A percentile compares a stretch with the other conserved stretches of the same genome.
Evolutionary conservation across 768 basidiomycete genomes (phyloP).

Genomic region (Psilocybe azurescens): DNA sequence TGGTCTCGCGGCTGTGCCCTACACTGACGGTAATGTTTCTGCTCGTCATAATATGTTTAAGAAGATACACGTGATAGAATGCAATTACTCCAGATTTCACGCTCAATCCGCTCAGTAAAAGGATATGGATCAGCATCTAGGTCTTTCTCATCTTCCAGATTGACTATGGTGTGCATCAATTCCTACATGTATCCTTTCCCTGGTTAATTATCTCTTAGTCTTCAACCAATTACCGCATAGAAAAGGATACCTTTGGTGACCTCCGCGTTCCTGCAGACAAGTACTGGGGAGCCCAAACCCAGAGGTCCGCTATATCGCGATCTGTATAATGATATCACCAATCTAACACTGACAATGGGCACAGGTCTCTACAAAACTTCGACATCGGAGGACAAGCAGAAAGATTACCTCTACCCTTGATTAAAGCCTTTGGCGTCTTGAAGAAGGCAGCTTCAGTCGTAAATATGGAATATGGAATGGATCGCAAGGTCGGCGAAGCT

Average conservation of each 20-base stretch:
- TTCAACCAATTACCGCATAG: slow-evolving; percentile 67
- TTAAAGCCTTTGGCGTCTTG: slow-evolving; percentile 96
- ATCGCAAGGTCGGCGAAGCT: slow-evolving; percentile 83
- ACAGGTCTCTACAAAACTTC: slow-evolving; percentile 93
- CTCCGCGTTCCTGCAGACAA: slow-evolving; percentile 76
- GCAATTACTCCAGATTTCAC: slow-evolving; percentile 29
- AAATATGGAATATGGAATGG: slow-evolving; percentile 89
- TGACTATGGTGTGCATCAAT: slow-evolving; percentile 32
- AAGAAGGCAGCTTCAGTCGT: slow-evolving; percentile 97
- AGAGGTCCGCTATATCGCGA: slow-evolving; percentile 56
- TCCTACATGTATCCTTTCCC: not conserved
- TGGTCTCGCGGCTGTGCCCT: slow-evolving; percentile 24
- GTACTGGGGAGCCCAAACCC: slow-evolving; percentile 99
- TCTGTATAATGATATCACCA: not conserved
- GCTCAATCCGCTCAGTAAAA: slow-evolving; percentile 20
- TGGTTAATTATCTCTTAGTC: slow-evolving; percentile 35
- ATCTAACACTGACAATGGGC: not conserved
- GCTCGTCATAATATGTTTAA: slow-evolving; percentile 6
- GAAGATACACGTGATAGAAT: slow-evolving; percentile 37
- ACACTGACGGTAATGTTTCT: slow-evolving; percentile 16
- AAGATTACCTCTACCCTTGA: slow-evolving; percentile 91
- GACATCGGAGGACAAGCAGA: slow-evolving; percentile 97
- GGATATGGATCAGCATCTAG: slow-evolving; percentile 23
- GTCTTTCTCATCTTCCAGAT: slow-evolving; percentile 37
- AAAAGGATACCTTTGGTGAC: slow-evolving; percentile 96